A percentile compares a stretch with the other conserved stretches of the same genome.
phyloP scores from a whole-genome alignment of 2,329 filamentous ascomycete species.

The Fusarium praegraminearum region DNA sequence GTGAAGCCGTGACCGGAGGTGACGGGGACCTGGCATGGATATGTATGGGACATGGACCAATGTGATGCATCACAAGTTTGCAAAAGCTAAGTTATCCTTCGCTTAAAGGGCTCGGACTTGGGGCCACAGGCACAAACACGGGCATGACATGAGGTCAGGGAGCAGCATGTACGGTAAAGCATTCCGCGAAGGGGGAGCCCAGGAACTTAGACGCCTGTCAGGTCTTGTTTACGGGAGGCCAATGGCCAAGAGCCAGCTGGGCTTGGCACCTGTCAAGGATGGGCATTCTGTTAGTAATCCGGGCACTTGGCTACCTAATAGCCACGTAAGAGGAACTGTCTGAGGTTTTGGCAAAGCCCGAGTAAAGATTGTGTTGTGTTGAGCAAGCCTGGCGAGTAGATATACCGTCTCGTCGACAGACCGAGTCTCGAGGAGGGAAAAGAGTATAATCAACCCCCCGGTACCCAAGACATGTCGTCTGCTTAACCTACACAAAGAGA shows the following conservation, averaged over 20 bases:
- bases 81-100: slow-evolving; percentile 21
- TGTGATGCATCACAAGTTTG: slow-evolving; percentile 43
- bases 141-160: slow-evolving; percentile 2
- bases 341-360: slow-evolving; percentile 12
- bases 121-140: slow-evolving; percentile 4
- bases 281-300: slow-evolving; percentile 45
- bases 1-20: slow-evolving; percentile 30
- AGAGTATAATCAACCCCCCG: slow-evolving; percentile 17
- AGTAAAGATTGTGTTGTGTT: neutral
- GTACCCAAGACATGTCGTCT: slow-evolving; percentile 14
- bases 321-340: slow-evolving; percentile 45
- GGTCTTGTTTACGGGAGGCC: slow-evolving; percentile 10
- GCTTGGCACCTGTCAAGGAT: slow-evolving; percentile 38
- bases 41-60: slow-evolving; percentile 18
- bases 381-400: neutral
- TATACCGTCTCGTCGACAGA: too few species aligned
- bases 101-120: slow-evolving; percentile 24
- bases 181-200: slow-evolving; percentile 13
- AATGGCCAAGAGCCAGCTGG: slow-evolving; percentile 25
- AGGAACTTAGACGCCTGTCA: slow-evolving; percentile 29
- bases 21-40: slow-evolving; percentile 10
- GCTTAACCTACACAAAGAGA: slow-evolving; percentile 19
- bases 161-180: neutral
- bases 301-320: slow-evolving; percentile 39
- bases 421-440: neutral